Base-by-base conservation (phyloP, 2,329 filamentous ascomycete species). In the Cladosporium sp. region DNA sequence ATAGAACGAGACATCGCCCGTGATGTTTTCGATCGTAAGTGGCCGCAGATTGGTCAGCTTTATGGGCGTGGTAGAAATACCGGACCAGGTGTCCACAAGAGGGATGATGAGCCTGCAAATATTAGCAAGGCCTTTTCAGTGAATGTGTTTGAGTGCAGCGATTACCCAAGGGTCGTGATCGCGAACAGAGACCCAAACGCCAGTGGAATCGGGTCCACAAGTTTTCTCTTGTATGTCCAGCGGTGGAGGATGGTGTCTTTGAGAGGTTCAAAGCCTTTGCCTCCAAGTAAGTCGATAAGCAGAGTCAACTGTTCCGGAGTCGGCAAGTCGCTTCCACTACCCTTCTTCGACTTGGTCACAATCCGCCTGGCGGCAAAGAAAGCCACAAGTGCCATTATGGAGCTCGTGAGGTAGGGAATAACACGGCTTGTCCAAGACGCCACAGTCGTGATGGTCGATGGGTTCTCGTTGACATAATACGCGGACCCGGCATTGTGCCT, bases 321-420 rank as follows among this genome's bases (percentile, higher is more conserved):
- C 7, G 36, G 36, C 18, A 43, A 43, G 18, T 43, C 36, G 8
- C 18, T n/a, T 16, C 36, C 36, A 43, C 18, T 43, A 4, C 36
- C 36, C 13, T 43, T 57, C 11, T n/a, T 32, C 2, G 61, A 58
- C 23, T 64, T 58, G 49, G 23, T 30, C 26, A 64, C 48, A 21
- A 64, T 54, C 51, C 49, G 56, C n/a, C 63, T 23, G 5, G 56
- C 65, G 13, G 65, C 65, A 46, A 67, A 67, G 57, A 67, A 65
- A 13, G 65, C 62, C 2, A 67, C 62, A 21, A 65, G 56, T 13
- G 62, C 56, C 65, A 67, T 65, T n/a, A 65, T 60, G 30, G 48
- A 67, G n/a, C 36, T 54, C 16, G 26, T 65, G 54, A 67, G 51
- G 57, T 65, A 65, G 3, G 65, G 65, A 21, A 67, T 65, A n/a